Conservation (phyloP, 768 basidiomycete genomes). For the Tricholoma bakamatsutake region DNA sequence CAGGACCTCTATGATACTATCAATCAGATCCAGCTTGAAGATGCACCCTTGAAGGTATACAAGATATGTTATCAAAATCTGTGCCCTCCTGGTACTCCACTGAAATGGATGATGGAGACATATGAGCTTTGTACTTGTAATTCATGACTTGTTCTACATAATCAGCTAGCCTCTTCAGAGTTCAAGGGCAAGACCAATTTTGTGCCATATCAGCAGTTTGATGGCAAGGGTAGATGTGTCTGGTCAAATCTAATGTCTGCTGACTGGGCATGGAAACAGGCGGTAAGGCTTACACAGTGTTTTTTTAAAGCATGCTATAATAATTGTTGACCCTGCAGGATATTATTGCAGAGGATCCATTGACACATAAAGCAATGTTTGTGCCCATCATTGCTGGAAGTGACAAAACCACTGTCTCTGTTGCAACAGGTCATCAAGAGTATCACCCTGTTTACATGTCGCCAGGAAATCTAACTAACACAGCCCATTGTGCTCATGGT, state of each 20-base stretch:
- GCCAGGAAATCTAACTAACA: background rate
- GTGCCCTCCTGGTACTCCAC: background rate
- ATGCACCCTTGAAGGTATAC: background rate
- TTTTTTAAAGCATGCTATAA: background rate
- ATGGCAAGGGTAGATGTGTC: background rate
- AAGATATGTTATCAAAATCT: background rate
- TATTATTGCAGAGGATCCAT: background rate
- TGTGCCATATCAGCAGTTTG: background rate
- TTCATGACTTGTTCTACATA: background rate
- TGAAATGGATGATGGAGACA: background rate
- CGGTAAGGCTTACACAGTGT: background rate
- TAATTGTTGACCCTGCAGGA: background rate
- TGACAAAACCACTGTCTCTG: background rate
- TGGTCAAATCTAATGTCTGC: too few relatives aligned
- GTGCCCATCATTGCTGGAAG: background rate
- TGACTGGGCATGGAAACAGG: background rate
- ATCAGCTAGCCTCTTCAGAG: background rate
- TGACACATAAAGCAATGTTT: background rate
- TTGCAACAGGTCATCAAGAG: too few relatives aligned
- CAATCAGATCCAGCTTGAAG: background rate
- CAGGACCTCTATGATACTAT: background rate
- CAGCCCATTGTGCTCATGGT: background rate
- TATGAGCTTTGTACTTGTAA: background rate
- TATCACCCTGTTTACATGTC: too few relatives aligned
- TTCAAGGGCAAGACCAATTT: background rate